A percentile compares a stretch with the other conserved stretches of the same genome.
Conservation (phyloP, 129 eudicot species). For the Silybum marianum region DNA sequence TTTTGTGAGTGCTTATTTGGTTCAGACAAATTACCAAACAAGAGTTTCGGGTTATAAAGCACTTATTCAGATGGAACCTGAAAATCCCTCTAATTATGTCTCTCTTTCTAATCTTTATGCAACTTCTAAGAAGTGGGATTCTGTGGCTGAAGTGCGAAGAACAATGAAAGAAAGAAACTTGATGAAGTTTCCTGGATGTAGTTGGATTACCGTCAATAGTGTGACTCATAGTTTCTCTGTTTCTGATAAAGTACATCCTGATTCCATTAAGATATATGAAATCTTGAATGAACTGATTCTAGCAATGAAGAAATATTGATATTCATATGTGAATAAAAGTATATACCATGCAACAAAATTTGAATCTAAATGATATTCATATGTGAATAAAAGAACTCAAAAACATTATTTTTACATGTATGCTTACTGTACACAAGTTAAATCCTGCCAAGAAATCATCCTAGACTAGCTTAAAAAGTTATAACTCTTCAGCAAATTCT, state of each 20-base stretch:
- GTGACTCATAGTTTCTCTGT: slow-evolving; percentile 55
- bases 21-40: slow-evolving; percentile 44
- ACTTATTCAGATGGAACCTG: slow-evolving; percentile 63
- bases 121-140: slow-evolving; percentile 53
- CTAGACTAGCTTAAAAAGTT: slow-evolving; percentile 7
- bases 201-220: slow-evolving; percentile 61
- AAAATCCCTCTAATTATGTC: slow-evolving; percentile 63
- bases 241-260: slow-evolving; percentile 55
- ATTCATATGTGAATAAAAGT: not conserved
- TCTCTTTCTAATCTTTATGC: slow-evolving; percentile 69
- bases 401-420: not conserved
- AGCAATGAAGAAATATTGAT: slow-evolving; percentile 29
- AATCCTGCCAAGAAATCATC: slow-evolving; percentile 8
- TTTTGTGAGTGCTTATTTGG: slow-evolving; percentile 46
- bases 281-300: slow-evolving; percentile 48
- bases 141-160: slow-evolving; percentile 49
- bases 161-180: slow-evolving; percentile 59
- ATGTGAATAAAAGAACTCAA: not conserved
- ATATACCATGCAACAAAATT: not conserved
- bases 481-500: slow-evolving; percentile 3
- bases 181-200: slow-evolving; percentile 67
- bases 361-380: not conserved
- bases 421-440: not conserved
- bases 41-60: slow-evolving; percentile 53
- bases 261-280: slow-evolving; percentile 40